Percentiles rank a stretch among this genome's conserved stretches.
Evolutionary conservation across 192 early-diverging fungal species (phyloP).

Genomic region (Allomyces macrogynus): DNA sequence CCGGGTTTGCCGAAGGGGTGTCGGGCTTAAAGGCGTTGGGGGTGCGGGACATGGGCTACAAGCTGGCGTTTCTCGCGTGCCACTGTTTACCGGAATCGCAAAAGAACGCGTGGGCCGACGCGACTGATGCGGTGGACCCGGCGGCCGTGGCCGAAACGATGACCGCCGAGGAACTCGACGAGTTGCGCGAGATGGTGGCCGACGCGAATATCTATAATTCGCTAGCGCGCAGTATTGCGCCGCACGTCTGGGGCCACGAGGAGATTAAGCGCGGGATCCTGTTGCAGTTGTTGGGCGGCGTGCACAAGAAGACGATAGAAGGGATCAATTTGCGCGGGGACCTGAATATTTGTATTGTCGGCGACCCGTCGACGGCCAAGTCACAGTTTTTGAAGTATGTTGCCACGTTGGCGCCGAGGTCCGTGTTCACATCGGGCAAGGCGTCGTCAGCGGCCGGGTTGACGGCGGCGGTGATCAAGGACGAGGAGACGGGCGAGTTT

Average conservation of each 20-base stretch:
- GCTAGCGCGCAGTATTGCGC: slow-evolving; percentile 64
- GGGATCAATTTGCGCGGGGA: slow-evolving; percentile 93
- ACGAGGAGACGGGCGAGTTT: slow-evolving; percentile 88
- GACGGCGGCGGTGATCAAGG: slow-evolving; percentile 84
- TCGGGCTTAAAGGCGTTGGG: slow-evolving; percentile 71
- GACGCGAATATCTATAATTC: slow-evolving; percentile 49
- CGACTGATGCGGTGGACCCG: not conserved
- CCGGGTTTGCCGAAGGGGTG: slow-evolving; percentile 41
- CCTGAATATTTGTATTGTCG: slow-evolving; percentile 95
- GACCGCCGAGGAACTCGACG: slow-evolving; percentile 49
- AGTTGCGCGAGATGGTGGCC: slow-evolving; percentile 47
- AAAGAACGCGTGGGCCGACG: slow-evolving; percentile 12
- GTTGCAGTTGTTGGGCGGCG: slow-evolving; percentile 72
- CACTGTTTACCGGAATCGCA: slow-evolving; percentile 14
- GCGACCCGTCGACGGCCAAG: slow-evolving; percentile 97
- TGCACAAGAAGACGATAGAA: slow-evolving; percentile 80
- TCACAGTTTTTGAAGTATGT: slow-evolving; percentile 93
- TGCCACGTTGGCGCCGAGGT: slow-evolving; percentile 80
- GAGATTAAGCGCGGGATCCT: slow-evolving; percentile 20
- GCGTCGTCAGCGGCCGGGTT: slow-evolving; percentile 94
- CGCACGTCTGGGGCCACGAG: slow-evolving; percentile 62
- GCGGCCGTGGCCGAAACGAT: slow-evolving; percentile 34
- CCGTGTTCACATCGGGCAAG: slow-evolving; percentile 90
- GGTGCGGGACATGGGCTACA: slow-evolving; percentile 81
- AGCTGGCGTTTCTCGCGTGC: slow-evolving; percentile 70